A percentile compares a stretch with the other conserved stretches of the same genome.
Evolutionary conservation across 1,284 basidiomycete genomes (phyloP).

Genomic region (Cryptococcus floricola): DNA sequence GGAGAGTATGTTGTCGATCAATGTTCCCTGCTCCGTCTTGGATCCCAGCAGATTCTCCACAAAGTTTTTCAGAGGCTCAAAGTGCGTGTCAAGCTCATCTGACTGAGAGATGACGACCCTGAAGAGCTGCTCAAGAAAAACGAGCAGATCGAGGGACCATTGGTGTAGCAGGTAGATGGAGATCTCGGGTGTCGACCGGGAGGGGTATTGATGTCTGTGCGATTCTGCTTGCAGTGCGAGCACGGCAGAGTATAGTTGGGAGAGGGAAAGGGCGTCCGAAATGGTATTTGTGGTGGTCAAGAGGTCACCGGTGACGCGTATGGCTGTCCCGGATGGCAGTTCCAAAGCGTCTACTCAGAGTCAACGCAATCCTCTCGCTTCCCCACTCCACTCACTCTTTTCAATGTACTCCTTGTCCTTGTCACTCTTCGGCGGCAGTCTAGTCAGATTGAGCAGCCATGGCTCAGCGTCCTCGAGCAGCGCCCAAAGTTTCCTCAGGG

Average conservation of each 20-base stretch:
- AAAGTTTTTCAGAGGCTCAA: slow-evolving; percentile 30
- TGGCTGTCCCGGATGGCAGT: slow-evolving; percentile 27
- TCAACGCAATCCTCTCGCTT: not conserved
- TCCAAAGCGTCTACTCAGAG: slow-evolving; percentile 20
- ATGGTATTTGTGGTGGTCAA: slow-evolving; percentile 30
- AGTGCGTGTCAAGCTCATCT: slow-evolving; percentile 25
- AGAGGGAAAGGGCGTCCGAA: slow-evolving; percentile 29
- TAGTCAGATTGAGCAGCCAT: slow-evolving; percentile 38
- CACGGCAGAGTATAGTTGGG: slow-evolving; percentile 36
- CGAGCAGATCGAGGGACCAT: slow-evolving; percentile 29
- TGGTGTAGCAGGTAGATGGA: slow-evolving; percentile 36
- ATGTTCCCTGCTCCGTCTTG: slow-evolving; percentile 29
- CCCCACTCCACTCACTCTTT: slow-evolving; percentile 20
- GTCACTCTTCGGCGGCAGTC: slow-evolving; percentile 31
- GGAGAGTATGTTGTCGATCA: slow-evolving; percentile 36
- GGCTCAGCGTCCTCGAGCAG: slow-evolving; percentile 38
- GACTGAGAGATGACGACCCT: slow-evolving; percentile 23
- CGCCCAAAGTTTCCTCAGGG: slow-evolving; percentile 27
- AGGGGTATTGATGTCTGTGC: slow-evolving; percentile 28
- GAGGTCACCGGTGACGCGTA: slow-evolving; percentile 34
- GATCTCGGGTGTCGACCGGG: slow-evolving; percentile 35
- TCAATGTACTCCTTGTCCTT: slow-evolving; percentile 37
- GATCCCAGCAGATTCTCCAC: slow-evolving; percentile 30
- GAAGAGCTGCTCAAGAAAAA: slow-evolving; percentile 33
- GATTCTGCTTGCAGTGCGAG: slow-evolving; percentile 37